Percentiles rank a stretch among this genome's conserved stretches.
These are phyloP conservation scores for Urochloa ruziziensis DNA, from an alignment of 176 grass and related monocot genomes.

Conservation along the genomic window DNA sequence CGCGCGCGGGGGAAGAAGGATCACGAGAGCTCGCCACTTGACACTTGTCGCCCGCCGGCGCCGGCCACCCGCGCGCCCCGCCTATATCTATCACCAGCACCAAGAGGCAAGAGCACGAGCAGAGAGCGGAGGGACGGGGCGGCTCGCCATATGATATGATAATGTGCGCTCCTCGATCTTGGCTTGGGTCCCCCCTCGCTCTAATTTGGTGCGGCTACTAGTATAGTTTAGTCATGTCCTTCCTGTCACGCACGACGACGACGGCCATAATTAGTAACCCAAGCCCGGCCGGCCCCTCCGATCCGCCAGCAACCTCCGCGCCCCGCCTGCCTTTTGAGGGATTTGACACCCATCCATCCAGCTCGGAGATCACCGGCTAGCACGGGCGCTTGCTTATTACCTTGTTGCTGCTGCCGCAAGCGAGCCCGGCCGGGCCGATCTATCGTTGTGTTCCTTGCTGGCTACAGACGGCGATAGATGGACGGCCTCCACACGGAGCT, in stretches of 20 bases:
- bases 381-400: background rate
- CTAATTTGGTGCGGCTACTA: background rate
- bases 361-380: background rate
- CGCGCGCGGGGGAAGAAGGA: slow-evolving; percentile 5
- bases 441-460: background rate
- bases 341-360: slow-evolving; percentile 28
- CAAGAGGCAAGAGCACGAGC: too few relatives aligned
- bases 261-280: slow-evolving; percentile 12
- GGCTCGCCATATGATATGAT: background rate
- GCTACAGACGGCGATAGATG: slow-evolving; percentile 15
- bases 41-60: slow-evolving; percentile 17
- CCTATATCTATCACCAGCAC: background rate
- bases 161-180: background rate
- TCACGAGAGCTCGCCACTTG: background rate
- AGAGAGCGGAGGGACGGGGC: background rate
- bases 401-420: background rate
- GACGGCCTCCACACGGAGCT: slow-evolving; percentile 48
- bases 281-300: background rate
- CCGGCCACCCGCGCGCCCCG: background rate
- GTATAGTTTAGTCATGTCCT: slow-evolving; percentile 34
- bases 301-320: background rate
- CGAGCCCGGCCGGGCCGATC: too few relatives aligned
- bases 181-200: background rate
- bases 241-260: slow-evolving; percentile 26
- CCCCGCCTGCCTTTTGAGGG: slow-evolving; percentile 25